A percentile compares a stretch with the other conserved stretches of the same genome.
phyloP scores from a whole-genome alignment of 495 filamentous ascomycete genomes.

The Cenococcum geophilum region DNA sequence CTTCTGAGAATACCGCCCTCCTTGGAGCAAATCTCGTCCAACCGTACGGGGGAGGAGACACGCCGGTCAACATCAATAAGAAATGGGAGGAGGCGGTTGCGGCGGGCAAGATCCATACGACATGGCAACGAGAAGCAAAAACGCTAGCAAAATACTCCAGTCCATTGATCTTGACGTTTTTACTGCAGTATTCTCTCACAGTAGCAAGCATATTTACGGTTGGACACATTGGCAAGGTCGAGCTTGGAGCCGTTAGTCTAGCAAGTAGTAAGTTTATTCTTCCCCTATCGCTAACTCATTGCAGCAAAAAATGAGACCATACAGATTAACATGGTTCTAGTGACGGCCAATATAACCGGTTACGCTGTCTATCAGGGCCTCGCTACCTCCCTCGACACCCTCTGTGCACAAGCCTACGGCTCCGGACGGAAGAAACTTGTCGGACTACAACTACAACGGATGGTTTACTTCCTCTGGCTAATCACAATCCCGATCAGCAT shows the following conservation, averaged over 20 bases:
- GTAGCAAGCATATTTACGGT: conserved; percentile 57
- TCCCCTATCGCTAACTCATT: background rate
- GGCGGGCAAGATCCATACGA: conserved; percentile 26
- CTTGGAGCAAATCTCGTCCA: conserved; percentile 35
- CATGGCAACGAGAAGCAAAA: conserved; percentile 30
- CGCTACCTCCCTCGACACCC: conserved; percentile 63
- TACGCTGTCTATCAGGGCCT: conserved; percentile 67
- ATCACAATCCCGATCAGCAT: conserved; percentile 57
- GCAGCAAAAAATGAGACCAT: too few relatives aligned
- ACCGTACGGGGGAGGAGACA: conserved; percentile 39
- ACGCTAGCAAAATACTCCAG: conserved; percentile 55
- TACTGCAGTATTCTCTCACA: conserved; percentile 67
- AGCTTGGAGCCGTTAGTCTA: conserved; percentile 47
- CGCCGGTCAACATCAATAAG: conserved; percentile 33
- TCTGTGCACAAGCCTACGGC: conserved; percentile 71
- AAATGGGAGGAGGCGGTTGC: conserved; percentile 29
- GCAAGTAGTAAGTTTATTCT: conserved; percentile 44
- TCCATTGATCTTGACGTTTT: conserved; percentile 61
- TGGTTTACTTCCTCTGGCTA: conserved; percentile 59
- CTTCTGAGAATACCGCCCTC: conserved; percentile 50
- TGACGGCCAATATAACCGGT: conserved; percentile 69
- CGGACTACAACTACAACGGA: conserved; percentile 63
- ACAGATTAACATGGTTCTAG: background rate
- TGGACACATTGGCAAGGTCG: conserved; percentile 30
- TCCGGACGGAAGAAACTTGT: conserved; percentile 62